Conservation (phyloP, 768 basidiomycete genomes). For the Tricholomella constricta region DNA sequence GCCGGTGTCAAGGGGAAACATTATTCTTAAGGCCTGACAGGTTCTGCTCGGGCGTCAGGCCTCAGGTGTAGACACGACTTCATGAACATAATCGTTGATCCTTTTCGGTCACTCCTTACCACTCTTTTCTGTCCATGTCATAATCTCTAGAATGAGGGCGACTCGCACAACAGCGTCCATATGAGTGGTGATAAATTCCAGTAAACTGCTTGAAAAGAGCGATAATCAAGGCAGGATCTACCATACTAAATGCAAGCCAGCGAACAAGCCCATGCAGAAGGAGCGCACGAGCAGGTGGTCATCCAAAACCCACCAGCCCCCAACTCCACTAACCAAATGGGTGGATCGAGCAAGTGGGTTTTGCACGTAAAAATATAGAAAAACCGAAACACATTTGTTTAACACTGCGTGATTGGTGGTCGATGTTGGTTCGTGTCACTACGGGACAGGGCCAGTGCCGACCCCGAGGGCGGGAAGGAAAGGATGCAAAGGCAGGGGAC, state of each 20-base stretch:
- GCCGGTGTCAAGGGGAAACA: too few relatives aligned
- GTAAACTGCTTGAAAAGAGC: too few relatives aligned
- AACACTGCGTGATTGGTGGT: constrained; percentile 17
- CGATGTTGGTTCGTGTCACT: constrained; percentile 5
- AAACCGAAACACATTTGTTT: background rate
- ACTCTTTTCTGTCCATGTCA: too few relatives aligned
- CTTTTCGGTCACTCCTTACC: too few relatives aligned
- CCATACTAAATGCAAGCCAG: constrained; percentile 8
- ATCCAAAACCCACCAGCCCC: constrained; percentile 9
- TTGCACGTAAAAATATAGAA: constrained; percentile 8
- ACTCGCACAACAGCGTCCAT: too few relatives aligned
- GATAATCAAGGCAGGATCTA: constrained; percentile 6
- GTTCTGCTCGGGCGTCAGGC: too few relatives aligned
- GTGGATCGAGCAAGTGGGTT: background rate
- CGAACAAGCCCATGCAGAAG: constrained; percentile 13
- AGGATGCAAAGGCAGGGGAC: too few relatives aligned
- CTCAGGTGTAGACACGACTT: too few relatives aligned
- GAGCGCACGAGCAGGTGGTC: constrained; percentile 11
- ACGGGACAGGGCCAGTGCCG: constrained; percentile 1
- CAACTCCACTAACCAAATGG: constrained; percentile 9
- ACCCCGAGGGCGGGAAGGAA: background rate
- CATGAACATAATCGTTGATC: too few relatives aligned
- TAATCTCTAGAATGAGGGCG: too few relatives aligned
- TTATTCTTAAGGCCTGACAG: too few relatives aligned
- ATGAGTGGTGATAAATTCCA: too few relatives aligned